These are phyloP conservation scores for Xylariaceae sp. DNA, from an alignment of 2,329 filamentous ascomycete species.

Conservation along the genomic window DNA sequence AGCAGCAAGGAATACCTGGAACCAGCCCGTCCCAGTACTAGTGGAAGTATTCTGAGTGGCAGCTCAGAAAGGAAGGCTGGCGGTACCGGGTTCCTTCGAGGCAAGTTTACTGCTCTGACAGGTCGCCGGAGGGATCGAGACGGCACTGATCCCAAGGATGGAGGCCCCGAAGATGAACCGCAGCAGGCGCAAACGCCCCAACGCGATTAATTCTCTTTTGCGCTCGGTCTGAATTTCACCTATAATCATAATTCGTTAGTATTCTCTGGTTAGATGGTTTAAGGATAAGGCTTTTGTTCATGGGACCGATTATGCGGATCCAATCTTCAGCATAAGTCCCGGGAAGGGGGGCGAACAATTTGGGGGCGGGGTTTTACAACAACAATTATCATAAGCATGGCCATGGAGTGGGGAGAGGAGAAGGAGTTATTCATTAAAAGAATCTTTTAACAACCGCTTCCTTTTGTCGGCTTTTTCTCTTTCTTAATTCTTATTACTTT, in stretches of 20 bases:
- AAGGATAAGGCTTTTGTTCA: not conserved
- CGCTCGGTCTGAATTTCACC: not conserved
- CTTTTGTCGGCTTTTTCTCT: not conserved
- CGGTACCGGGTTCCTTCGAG: constrained; percentile 33
- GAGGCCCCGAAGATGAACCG: constrained; percentile 19
- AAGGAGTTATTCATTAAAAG: not conserved
- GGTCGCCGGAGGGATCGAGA: constrained; percentile 28
- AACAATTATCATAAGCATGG: constrained; percentile 6
- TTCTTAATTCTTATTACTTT: not conserved
- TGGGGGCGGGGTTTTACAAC: not conserved
- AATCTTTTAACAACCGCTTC: not conserved
- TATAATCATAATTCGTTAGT: not conserved
- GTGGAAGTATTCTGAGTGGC: constrained; percentile 14
- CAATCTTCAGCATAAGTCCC: not conserved
- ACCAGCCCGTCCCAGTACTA: constrained; percentile 17
- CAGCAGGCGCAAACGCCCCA: not conserved
- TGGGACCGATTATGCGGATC: not conserved
- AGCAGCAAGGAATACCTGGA: constrained; percentile 19
- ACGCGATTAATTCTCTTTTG: too few species aligned
- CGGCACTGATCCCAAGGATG: constrained; percentile 10
- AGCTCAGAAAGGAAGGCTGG: constrained; percentile 24
- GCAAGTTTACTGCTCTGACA: constrained; percentile 34
- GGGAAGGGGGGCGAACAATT: not conserved
- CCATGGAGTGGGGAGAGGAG: constrained; percentile 11
- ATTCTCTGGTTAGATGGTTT: not conserved